Evolutionary conservation across 768 basidiomycete genomes (phyloP), one percentile per base, ranked within the genome.

Genomic region (Termitomyces sp.): DNA sequence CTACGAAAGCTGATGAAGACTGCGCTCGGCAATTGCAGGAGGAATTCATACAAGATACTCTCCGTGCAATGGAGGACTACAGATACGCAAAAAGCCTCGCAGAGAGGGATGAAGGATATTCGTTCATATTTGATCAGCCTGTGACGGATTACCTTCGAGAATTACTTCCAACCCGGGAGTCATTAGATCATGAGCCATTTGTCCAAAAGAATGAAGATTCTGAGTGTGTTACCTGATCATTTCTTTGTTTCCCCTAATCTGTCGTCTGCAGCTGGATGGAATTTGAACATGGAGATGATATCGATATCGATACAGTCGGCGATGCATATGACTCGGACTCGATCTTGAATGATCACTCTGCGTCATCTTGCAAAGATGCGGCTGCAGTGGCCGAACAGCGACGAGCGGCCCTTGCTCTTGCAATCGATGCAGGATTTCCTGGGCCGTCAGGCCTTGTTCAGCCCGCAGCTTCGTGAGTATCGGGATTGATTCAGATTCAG

Each of bases 11-110:
- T 33, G 52, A 49, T 45, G 75, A 77, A 39, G 77, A 81, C 39
- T 54, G 74, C 8, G 83, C 83, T 0, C 66, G 80, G 8, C 69
- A 71, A 37, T 42, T 78, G 0, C 80, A 80, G 54, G 68, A 68
- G 3, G 70, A 77, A 29, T 70, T 73, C 16, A 53, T 79, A 5
- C 57, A 67, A 7, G 59, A 63, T 9, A 57, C 71, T 42, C 56
- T 77, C 4, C 62, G 60, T 0, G 44, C 66, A n/a, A 65, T 75
- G 28, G 65, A 69, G 2, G 81, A 82, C 58, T 56, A 67, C 15
- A 67, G 64, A 16, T 63, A 80, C 12, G 81, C 82, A 0, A 67
- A 64, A 54, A 81, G 77, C 56, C 60, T 84, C 9, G 72, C 71
- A n/a, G 62, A 62, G 5, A 78, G 80, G 4, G 60, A 79, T n/a